Percentiles rank a stretch among this genome's conserved stretches.
Evolutionary conservation across 1,139 yeast genomes (phyloP).

Genomic region (Blastobotrys raffinosifermentans): DNA sequence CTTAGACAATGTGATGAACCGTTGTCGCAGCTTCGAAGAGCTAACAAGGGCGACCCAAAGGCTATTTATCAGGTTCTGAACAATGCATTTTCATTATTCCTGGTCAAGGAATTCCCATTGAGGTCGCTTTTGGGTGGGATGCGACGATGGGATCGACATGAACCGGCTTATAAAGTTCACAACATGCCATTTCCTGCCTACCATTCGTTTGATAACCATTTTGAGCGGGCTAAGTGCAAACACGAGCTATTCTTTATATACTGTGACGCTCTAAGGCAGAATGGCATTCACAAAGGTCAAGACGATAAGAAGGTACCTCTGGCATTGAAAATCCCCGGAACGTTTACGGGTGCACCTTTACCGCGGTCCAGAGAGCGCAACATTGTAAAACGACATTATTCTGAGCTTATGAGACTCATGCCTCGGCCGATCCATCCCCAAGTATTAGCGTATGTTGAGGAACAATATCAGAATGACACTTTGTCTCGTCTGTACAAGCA

Average conservation of each 20-base stretch:
- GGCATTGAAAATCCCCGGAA: conserved; percentile 15
- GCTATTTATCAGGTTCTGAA: conserved; percentile 14
- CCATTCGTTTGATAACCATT: conserved; percentile 10
- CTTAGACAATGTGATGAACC: conserved; percentile 12
- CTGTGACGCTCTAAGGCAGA: conserved; percentile 13
- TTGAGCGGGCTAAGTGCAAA: conserved; percentile 2
- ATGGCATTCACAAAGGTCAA: conserved; percentile 11
- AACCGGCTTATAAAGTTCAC: conserved; percentile 12
- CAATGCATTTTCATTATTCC: conserved; percentile 12
- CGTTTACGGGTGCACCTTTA: conserved; percentile 19
- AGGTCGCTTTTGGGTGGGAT: conserved; percentile 11
- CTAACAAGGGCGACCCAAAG: conserved; percentile 13
- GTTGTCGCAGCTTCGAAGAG: conserved; percentile 10
- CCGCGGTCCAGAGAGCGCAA: conserved; percentile 19
- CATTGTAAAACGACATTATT: conserved; percentile 13
- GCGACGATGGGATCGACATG: conserved; percentile 10
- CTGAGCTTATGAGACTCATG: conserved; percentile 12
- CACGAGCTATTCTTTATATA: conserved; percentile 16
- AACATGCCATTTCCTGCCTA: conserved; percentile 16
- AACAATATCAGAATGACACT: conserved; percentile 7
- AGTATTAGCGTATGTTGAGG: conserved; percentile 16
- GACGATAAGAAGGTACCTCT: conserved; percentile 20
- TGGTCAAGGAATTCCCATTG: conserved; percentile 19
- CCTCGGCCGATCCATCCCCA: conserved; percentile 18
- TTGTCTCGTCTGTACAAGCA: conserved; percentile 14